These are phyloP conservation scores for Lasiodiplodia hormozganensis DNA, from an alignment of 2,329 filamentous ascomycete species.

Conservation along the genomic window DNA sequence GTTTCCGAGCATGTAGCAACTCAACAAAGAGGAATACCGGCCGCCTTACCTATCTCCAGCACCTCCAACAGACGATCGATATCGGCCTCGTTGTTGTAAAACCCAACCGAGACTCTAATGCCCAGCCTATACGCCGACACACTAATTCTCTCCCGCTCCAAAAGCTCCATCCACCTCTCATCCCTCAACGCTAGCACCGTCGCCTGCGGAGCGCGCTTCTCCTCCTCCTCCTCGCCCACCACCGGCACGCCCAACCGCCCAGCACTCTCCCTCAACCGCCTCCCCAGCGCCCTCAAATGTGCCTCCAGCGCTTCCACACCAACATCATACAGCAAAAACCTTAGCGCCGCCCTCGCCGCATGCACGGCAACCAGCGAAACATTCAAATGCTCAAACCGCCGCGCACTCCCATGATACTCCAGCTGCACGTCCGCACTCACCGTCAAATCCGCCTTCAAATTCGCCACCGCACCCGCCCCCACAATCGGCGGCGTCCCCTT, in stretches of 20 bases:
- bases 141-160: background rate
- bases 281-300: background rate
- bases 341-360: background rate
- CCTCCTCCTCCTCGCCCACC: background rate
- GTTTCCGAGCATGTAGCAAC: background rate
- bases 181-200: background rate
- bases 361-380: background rate
- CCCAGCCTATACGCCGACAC: background rate
- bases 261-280: background rate
- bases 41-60: background rate
- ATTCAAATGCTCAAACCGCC: conserved; percentile 11
- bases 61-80: background rate
- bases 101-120: background rate
- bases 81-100: conserved; percentile 6
- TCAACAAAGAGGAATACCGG: background rate
- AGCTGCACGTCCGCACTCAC: no score
- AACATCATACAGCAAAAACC: background rate
- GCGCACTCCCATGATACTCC: background rate
- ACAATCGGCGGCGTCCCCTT: background rate
- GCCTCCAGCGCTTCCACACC: background rate
- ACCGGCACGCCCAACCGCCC: background rate
- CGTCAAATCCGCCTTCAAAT: background rate
- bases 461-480: background rate
- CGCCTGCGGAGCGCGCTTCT: background rate
- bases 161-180: background rate